phyloP scores from a whole-genome alignment of 352 stramenopile species.

The Pythium myriotylum region DNA sequence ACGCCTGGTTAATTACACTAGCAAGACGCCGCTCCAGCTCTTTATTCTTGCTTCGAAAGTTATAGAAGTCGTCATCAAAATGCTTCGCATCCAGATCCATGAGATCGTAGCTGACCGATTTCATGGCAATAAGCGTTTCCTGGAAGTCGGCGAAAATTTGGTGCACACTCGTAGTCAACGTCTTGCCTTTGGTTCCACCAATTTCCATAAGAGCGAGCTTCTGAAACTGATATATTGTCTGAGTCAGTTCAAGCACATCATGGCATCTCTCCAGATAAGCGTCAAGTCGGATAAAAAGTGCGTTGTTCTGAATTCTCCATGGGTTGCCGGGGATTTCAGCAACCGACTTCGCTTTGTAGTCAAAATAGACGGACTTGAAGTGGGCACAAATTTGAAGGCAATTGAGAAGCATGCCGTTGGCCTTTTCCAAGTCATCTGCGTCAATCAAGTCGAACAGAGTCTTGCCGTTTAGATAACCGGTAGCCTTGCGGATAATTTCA shows the following conservation, averaged over 20 bases:
- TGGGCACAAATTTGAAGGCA: constrained; percentile 83
- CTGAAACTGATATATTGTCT: constrained; percentile 90
- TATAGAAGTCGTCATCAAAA: constrained; percentile 93
- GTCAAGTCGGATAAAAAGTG: constrained; percentile 90
- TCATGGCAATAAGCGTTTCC: constrained; percentile 74
- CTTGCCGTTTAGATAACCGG: constrained; percentile 69
- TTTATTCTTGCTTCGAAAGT: constrained; percentile 88
- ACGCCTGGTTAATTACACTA: constrained; percentile 91
- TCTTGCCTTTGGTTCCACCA: constrained; percentile 93
- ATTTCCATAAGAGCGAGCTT: constrained; percentile 90
- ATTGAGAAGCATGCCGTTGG: constrained; percentile 69
- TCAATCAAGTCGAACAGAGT: constrained; percentile 85
- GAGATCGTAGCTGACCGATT: constrained; percentile 85
- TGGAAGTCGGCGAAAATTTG: constrained; percentile 90
- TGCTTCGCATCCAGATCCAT: constrained; percentile 89
- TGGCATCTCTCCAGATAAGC: constrained; percentile 92
- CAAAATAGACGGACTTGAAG: constrained; percentile 93
- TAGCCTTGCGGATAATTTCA: constrained; percentile 83
- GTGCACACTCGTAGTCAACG: constrained; percentile 86
- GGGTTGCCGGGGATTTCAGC: constrained; percentile 83
- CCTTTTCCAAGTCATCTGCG: constrained; percentile 66
- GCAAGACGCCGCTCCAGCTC: constrained; percentile 87
- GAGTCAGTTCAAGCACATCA: constrained; percentile 88
- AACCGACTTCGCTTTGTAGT: constrained; percentile 89
- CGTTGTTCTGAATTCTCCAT: constrained; percentile 92